Evolutionary conservation across 2,329 filamentous ascomycete genomes (phyloP), one percentile per base, ranked within the genome.

Genomic region (Ceratocystis diversiconidia): DNA sequence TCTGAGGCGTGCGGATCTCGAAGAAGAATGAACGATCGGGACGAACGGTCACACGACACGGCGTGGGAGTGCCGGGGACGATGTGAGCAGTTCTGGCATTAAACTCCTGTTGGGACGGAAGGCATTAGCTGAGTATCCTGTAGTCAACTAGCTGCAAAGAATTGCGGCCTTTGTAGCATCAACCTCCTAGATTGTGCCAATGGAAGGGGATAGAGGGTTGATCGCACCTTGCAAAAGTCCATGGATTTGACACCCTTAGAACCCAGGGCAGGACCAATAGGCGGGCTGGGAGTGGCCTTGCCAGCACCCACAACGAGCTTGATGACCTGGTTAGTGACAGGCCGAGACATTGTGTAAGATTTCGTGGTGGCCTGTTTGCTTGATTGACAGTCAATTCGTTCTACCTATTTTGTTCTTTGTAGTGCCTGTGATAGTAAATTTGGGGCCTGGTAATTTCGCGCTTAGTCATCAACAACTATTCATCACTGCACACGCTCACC

Each of bases 241-340:
- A 99, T 99, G 67, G 89, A 95, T 80, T 99, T 99, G 69, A 99
- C 89, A 80, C 94, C 94, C 80, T 96, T 97, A 75, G 87, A 92
- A 78, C 94, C 94, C 70, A 99, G 83, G 64, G 94, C 94, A 67
- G 94, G 94, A 80, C 94, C 94, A 72, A 99, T 92, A 3, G 94
- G 94, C 43, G 94, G 94, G 77, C 91, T 95, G 36, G 94, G 94
- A 72, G 87, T 92, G 68, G 94, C 94, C 76, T 96, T 90, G 30
- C 94, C 94, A 66, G 94, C 94, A 72, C 92, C 94, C 68, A 99
- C 94, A 70, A 99, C 95, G 76, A 99, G 84, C 80, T 97, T 99
- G 75, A 99, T 92, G 68, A 97, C 86, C 76, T 89, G 85, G 73
- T 95, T 83, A 50, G 77, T 74, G 48, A 73, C 73, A 41, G 36